A percentile compares a stretch with the other conserved stretches of the same genome.
phyloP scores from a whole-genome alignment of 176 grass and related monocot genomes.

The Carex pumila region DNA sequence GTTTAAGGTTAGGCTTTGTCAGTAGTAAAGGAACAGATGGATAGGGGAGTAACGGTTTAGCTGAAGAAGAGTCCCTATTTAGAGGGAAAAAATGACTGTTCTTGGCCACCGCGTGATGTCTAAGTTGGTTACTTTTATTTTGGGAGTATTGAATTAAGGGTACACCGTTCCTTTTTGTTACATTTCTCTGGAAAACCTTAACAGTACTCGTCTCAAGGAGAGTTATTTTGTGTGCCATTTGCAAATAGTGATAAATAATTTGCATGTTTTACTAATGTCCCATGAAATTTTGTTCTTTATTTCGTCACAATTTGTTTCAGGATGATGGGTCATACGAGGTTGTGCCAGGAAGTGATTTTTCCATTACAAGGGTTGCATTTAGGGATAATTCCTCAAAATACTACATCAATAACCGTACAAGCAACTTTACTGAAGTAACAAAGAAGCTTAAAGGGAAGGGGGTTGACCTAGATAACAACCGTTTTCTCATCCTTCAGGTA shows the following conservation, averaged over 20 bases:
- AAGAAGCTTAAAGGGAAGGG: conserved; percentile 81
- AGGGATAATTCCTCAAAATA: conserved; percentile 91
- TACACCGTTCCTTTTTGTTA: not conserved
- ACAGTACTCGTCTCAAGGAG: not conserved
- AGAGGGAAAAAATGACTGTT: not conserved
- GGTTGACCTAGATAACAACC: conserved; percentile 98
- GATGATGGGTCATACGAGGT: conserved; percentile 63
- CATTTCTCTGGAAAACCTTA: not conserved
- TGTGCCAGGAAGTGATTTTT: conserved; percentile 74
- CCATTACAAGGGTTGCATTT: conserved; percentile 82
- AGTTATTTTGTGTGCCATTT: not conserved
- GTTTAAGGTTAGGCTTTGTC: not conserved
- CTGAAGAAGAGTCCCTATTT: not conserved
- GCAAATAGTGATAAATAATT: not conserved
- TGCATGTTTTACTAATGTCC: not conserved
- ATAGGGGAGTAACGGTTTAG: not conserved
- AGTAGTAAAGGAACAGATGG: not conserved
- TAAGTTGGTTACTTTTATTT: not conserved
- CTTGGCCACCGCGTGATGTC: not conserved
- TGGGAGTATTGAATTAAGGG: not conserved
- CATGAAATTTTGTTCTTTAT: not conserved
- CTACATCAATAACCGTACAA: conserved; percentile 81
- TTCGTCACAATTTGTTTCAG: conserved; percentile 25
- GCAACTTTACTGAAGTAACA: conserved; percentile 96
- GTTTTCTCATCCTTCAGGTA: conserved; percentile 98